A percentile compares a stretch with the other conserved stretches of the same genome.
Conservation (phyloP, 352 stramenopile genomes). For the Elongisporangium prolatum region DNA sequence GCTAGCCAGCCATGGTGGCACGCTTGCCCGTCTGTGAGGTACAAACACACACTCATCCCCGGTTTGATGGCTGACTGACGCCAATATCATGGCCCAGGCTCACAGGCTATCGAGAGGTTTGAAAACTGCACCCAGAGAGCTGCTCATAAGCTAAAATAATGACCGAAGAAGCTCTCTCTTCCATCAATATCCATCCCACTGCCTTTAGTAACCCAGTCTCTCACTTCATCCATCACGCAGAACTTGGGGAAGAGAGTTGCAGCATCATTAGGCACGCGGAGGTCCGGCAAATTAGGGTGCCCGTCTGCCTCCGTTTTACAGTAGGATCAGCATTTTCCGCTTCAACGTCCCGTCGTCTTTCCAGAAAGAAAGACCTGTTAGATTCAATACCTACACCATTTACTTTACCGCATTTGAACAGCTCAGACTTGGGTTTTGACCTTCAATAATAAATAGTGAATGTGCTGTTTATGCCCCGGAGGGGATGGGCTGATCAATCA, state of each 20-base stretch:
- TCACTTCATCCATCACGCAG: background rate
- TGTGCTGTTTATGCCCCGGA: background rate
- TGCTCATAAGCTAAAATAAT: too few relatives aligned
- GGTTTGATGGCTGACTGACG: background rate
- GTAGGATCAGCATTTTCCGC: background rate
- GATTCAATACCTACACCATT: background rate
- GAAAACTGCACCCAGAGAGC: too few relatives aligned
- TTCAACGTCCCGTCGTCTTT: background rate
- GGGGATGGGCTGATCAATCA: background rate
- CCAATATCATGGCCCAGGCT: background rate
- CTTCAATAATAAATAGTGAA: background rate
- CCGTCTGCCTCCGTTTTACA: background rate
- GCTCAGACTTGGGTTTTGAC: background rate
- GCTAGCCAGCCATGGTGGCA: background rate
- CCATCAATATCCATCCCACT: background rate
- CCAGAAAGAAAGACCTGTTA: background rate
- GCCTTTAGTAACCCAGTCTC: background rate
- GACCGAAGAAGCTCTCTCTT: background rate
- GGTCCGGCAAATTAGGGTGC: background rate
- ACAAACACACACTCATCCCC: background rate
- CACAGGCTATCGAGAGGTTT: too few relatives aligned
- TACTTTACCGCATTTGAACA: background rate
- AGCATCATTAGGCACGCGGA: background rate
- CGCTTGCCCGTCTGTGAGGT: background rate
- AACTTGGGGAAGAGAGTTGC: background rate